Conservation (phyloP, 2,329 filamentous ascomycete genomes). For the Trichoderma aggressivum region DNA sequence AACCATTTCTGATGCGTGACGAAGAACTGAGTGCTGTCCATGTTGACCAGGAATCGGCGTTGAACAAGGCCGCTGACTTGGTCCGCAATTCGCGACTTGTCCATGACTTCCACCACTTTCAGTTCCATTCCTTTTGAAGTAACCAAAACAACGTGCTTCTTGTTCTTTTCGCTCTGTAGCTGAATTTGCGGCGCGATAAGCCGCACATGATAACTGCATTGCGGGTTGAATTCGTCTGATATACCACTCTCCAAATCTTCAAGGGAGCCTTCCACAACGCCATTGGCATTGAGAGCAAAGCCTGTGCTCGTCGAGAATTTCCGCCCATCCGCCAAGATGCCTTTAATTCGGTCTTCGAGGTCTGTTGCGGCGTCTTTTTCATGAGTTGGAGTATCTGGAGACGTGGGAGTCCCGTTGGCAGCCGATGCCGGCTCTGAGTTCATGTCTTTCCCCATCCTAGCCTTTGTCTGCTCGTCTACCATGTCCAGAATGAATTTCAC, state of each 20-base stretch:
- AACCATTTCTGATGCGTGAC: conserved; percentile 94
- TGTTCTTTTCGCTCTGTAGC: conserved; percentile 96
- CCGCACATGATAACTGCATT: conserved; percentile 91
- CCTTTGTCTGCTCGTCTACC: conserved; percentile 86
- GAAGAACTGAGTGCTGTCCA: conserved; percentile 98
- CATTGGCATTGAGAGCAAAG: conserved; percentile 34
- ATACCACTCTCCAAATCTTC: conserved; percentile 72
- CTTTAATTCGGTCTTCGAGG: conserved; percentile 80
- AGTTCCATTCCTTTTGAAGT: conserved; percentile 97
- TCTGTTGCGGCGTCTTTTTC: conserved; percentile 60
- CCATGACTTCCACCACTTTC: conserved; percentile 96
- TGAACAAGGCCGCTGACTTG: conserved; percentile 94
- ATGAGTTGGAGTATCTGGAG: conserved; percentile 40
- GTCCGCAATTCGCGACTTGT: conserved; percentile 88
- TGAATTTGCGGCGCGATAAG: conserved; percentile 98
- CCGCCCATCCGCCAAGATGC: conserved; percentile 78
- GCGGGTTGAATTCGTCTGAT: conserved; percentile 79
- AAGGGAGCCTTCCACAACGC: conserved; percentile 43
- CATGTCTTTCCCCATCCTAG: conserved; percentile 42
- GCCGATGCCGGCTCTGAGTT: conserved; percentile 32
- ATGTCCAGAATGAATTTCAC: conserved; percentile 99
- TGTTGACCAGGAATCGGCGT: conserved; percentile 85
- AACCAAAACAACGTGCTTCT: conserved; percentile 92
- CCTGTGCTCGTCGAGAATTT: conserved; percentile 64
- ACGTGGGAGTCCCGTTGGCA: conserved; percentile 30